Base-by-base conservation (phyloP, 2,329 filamentous ascomycete species). In the Trichophyton mentagrophytes region DNA sequence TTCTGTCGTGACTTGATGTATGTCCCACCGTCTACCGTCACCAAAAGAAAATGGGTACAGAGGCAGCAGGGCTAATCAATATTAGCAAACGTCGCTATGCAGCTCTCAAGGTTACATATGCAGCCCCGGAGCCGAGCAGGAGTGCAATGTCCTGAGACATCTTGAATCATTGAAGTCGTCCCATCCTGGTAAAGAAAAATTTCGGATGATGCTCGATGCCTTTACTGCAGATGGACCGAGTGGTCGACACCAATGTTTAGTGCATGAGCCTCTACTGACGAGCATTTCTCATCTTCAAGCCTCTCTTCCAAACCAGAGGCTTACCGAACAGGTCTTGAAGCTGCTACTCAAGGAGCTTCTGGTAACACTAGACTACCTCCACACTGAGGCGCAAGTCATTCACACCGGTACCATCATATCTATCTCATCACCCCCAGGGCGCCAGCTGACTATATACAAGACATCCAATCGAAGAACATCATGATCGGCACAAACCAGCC, bases 381-480 rank as follows among this genome's bases (percentile, higher is more conserved):
- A 63, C 40, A 40, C 61, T 13, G 61, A 64, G 27, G n/a, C 57
- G 7, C 40, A 63, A 38, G 46, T 64, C 20, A 44, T 63, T 7
- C 63, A 64, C 38, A 63, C 61, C 9, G 63, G 63, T 64, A 40
- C 9, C 7, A 17, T 49, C 6, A 2, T 57, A 15, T 53, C 6
- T n/a, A 20, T 36, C 13, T n/a, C 33, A 9, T 40, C 9, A 56
- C 25, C 25, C 25, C 25, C 25, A 27, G 25, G 6, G 42, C 20
- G 17, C 8, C 38, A 15, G 38, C 20, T 22, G 15, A 36, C 49
- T 42, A 25, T 30, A 17, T 13, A 36, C 15, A 57, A 64, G 63
- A 64, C 44, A 47, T 63, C 6, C 55, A 63, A 61, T 27, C 1
- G 4, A 69, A 73, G 58, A 75, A 75, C 61, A 72, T 75, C 25